Evolutionary conservation across 1,284 basidiomycete genomes (phyloP), one percentile per base, ranked within the genome.

Genomic region (Irpex sp.): DNA sequence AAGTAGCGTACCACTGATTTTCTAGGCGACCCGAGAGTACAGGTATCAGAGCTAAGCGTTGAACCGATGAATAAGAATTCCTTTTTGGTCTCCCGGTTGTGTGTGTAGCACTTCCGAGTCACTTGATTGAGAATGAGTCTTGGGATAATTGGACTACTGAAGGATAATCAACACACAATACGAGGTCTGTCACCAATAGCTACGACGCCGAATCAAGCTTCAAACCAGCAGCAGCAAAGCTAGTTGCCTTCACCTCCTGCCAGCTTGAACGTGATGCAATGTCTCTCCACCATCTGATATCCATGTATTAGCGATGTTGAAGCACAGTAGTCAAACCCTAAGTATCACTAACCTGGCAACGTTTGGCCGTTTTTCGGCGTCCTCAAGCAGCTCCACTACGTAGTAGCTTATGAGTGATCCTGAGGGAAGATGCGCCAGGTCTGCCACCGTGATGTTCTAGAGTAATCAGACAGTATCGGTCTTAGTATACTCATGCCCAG

Each of bases 381-480:
- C 48, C 13, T n/a, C 65, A 19, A 77, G 62, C 26, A 66, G 60
- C 44, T 70, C 63, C 38, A 70, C 62, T 44, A 67, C 66, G 26
- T 67, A 58, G 5, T 17, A 7, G 15, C 59, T 63, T 13, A 75
- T 61, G 34, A 72, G 61, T 0, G 67, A 15, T 1, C 79, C 84
- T 60, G 79, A 79, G 0, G 85, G 78, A 19, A 86, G 68, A 68
- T 86, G 84, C 71, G 78, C 79, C 5, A 87, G 74, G 70, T 87
- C 85, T 5, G 79, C 82, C 4, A 86, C 70, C 3, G 83, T 84
- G 58, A 79, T 2, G 36, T 71, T 70, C 80, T 83, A 51, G 5
- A 61, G 38, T 44, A 44, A 15, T 44, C 38, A 44, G 21, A 26
- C 21, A 26, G 21, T 44, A 15, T 44, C 38, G 15, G 38, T 26